Base-by-base conservation (phyloP, 1,284 basidiomycete species). In the Ceratobasidium sp. region DNA sequence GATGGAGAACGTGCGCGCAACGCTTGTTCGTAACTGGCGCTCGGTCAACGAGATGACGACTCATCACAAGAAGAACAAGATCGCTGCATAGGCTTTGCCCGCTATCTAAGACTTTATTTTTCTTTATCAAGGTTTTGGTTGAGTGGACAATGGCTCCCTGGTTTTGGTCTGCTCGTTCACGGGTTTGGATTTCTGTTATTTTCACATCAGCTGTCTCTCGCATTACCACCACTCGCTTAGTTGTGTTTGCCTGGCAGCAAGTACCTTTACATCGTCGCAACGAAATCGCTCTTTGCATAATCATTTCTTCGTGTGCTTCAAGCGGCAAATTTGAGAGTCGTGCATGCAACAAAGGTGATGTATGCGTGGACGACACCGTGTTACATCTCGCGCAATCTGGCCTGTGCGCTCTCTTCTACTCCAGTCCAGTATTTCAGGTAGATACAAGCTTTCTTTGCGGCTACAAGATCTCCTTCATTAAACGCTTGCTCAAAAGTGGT, bases 401-500 rank as follows among this genome's bases (percentile, higher is more conserved):
- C 84, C 74, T 83, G 84, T 4, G 87, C 90, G 6, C 94, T 93
- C 12, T 84, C 81, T 48, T 87, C 84, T 25, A 96, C 88, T n/a
- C 89, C 87, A 66, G 87, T 82, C 78, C 93, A 81, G 78, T 96
- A 97, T 76, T 88, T 87, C 30, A 96, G 83, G 76, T 89, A 84
- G 30, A 94, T 86, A 14, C 90, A 86, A 11, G 86, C 85, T 18
- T 79, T 78, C 78, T 87, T 89, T 0, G 87, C 89, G 1, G 80
- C 77, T 7, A 79, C 77, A 85, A 92, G 89, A 62, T 90, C 83
- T 36, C 83, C 80, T 21, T 78, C 74, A 0, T 80, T 84, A 11
- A 94, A 87, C 0, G 88, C 81, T 0, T 74, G 75, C 71, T 85
- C 82, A 42, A 96, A 81, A 33, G 82, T 79, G 1, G 76, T 72